Percentiles rank a stretch among this genome's conserved stretches.
Evolutionary conservation across 352 stramenopile species (phyloP).

Genomic region (Phytopythium litorale): DNA sequence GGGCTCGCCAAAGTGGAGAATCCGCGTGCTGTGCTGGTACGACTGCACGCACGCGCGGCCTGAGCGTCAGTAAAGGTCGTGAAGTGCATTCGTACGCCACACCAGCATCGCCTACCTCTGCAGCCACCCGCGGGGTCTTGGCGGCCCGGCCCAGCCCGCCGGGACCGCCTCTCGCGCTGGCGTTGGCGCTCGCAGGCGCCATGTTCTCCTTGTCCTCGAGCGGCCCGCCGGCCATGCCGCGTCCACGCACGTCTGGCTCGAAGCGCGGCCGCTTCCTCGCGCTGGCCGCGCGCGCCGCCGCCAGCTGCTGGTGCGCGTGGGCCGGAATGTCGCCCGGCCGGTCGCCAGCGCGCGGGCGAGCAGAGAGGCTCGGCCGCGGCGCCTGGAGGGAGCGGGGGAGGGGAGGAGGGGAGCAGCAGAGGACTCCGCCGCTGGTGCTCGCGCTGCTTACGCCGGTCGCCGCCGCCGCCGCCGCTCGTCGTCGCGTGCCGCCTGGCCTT

Average conservation of each 20-base stretch:
- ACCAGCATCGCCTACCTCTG: conserved; percentile 5
- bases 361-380: neutral
- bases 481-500: too few species aligned
- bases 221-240: conserved; percentile 6
- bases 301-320: neutral
- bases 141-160: neutral
- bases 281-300: neutral
- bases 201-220: conserved; percentile 43
- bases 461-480: too few species aligned
- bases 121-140: neutral
- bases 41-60: neutral
- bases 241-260: neutral
- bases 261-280: conserved; percentile 1
- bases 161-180: neutral
- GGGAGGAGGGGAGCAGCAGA: neutral
- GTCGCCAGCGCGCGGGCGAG: neutral
- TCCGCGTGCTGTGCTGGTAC: neutral
- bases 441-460: neutral
- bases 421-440: too few species aligned
- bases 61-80: neutral
- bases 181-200: conserved; percentile 11
- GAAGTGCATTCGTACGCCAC: neutral
- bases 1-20: conserved; percentile 51
- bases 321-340: neutral
- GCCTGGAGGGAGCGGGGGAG: neutral